Evolutionary conservation across 805 yeast species (phyloP).

Genomic region (Ogataea nakhonphanomensis): DNA sequence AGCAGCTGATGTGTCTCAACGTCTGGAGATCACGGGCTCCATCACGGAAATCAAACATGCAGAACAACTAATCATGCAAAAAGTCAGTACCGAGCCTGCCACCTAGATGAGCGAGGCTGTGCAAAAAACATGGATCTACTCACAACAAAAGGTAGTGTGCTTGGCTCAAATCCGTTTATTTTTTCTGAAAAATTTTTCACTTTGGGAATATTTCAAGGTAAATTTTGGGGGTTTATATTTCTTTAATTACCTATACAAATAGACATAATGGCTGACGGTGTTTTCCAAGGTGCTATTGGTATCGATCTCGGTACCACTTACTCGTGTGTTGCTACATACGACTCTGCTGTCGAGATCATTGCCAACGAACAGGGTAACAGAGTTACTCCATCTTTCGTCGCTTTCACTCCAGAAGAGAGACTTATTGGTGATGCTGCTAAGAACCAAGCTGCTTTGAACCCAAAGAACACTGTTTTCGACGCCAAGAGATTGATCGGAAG

Average conservation of each 20-base stretch:
- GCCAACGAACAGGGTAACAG: slow-evolving; percentile 99
- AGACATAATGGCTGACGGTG: slow-evolving; percentile 88
- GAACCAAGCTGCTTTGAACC: slow-evolving; percentile 96
- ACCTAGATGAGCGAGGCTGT: slow-evolving; percentile 10
- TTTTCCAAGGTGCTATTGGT: slow-evolving; percentile 99
- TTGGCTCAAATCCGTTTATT: slow-evolving; percentile 6
- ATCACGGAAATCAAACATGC: slow-evolving; percentile 11
- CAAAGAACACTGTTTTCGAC: slow-evolving; percentile 84
- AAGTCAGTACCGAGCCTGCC: slow-evolving; percentile 14
- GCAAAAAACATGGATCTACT: slow-evolving; percentile 1
- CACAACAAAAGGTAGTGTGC: slow-evolving; percentile 4
- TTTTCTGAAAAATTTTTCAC: slow-evolving; percentile 24
- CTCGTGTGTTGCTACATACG: slow-evolving; percentile 75
- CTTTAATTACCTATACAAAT: slow-evolving; percentile 11
- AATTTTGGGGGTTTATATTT: slow-evolving; percentile 7
- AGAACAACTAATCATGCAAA: slow-evolving; percentile 11
- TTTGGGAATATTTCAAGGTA: slow-evolving; percentile 6
- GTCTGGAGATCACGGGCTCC: slow-evolving; percentile 15
- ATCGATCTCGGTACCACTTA: slow-evolving; percentile 92
- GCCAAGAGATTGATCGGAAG: slow-evolving; percentile 94
- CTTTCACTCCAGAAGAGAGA: slow-evolving; percentile 90
- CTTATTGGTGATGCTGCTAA: slow-evolving; percentile 96
- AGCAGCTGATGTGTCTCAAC: slow-evolving; percentile 7
- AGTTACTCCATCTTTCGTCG: slow-evolving; percentile 95
- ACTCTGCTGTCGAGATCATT: slow-evolving; percentile 72